These are phyloP conservation scores for Alternaria arbusti DNA, from an alignment of 2,329 filamentous ascomycete genomes.

Conservation along the genomic window DNA sequence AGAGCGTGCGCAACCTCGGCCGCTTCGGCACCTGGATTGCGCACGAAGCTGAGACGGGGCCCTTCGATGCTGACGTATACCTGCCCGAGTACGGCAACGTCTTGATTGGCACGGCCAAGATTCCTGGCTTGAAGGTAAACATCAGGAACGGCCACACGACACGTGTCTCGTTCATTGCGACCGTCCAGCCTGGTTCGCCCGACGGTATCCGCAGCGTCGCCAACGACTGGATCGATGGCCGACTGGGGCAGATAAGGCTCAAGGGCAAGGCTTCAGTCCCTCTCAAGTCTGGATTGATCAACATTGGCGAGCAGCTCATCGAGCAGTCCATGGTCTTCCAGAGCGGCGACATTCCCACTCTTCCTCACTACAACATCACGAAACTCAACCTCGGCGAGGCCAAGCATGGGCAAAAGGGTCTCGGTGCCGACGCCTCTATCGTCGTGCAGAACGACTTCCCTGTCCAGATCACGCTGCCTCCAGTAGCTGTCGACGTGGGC, in stretches of 20 bases:
- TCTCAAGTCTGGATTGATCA: conserved; percentile 79
- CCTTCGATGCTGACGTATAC: conserved; percentile 76
- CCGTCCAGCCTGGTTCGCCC: conserved; percentile 76
- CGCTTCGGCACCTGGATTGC: conserved; percentile 81
- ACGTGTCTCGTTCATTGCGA: conserved; percentile 77
- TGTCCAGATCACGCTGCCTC: conserved; percentile 75
- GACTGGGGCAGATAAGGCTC: conserved; percentile 72
- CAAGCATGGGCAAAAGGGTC: conserved; percentile 63
- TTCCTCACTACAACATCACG: conserved; percentile 84
- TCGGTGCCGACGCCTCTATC: conserved; percentile 81
- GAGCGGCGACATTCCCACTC: conserved; percentile 72
- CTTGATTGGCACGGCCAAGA: conserved; percentile 74
- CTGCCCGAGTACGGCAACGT: conserved; percentile 82
- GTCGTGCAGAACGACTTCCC: conserved; percentile 78
- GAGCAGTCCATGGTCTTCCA: conserved; percentile 78
- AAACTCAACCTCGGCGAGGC: conserved; percentile 80
- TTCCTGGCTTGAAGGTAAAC: conserved; percentile 78
- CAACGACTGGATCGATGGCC: conserved; percentile 86
- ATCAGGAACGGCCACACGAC: conserved; percentile 81
- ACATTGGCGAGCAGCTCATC: conserved; percentile 77
- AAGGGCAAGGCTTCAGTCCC: conserved; percentile 75
- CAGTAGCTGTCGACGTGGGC: conserved; percentile 82
- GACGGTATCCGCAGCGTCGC: conserved; percentile 80
- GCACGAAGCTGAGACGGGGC: conserved; percentile 73
- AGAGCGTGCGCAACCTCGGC: conserved; percentile 76